phyloP scores from a whole-genome alignment of 441 rosid species.

The Erodium texanum region DNA sequence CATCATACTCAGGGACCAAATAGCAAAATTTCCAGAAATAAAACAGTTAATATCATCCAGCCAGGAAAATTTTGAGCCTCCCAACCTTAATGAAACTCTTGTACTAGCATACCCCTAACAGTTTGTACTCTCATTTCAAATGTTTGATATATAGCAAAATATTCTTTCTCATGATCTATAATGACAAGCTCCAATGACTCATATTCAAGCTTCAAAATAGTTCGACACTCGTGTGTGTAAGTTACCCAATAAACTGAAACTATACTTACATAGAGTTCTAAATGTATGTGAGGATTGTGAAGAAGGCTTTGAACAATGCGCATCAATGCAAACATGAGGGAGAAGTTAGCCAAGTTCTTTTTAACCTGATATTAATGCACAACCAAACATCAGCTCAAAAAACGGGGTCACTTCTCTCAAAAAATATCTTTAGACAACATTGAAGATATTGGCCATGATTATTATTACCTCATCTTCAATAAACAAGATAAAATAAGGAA shows the following conservation, averaged over 20 bases:
- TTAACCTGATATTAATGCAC: neutral
- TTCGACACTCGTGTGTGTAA: too few species aligned
- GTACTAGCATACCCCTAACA: too few species aligned
- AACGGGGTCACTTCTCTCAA: neutral
- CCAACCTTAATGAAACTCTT: too few species aligned
- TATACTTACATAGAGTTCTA: constrained; percentile 86
- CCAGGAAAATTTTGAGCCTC: too few species aligned
- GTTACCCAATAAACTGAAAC: constrained; percentile 10
- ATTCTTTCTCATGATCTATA: neutral
- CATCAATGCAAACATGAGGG: constrained; percentile 83
- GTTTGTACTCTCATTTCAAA: too few species aligned
- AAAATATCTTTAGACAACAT: neutral
- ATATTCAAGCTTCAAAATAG: neutral
- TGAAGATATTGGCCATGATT: constrained; percentile 8
- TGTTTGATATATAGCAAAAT: too few species aligned
- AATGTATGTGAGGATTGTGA: constrained; percentile 74
- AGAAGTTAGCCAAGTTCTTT: constrained; percentile 41
- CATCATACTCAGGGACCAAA: too few species aligned
- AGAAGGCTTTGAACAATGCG: constrained; percentile 77
- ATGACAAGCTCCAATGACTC: neutral
- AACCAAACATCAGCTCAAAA: neutral
- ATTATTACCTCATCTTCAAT: constrained; percentile 78
- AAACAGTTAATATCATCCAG: too few species aligned
- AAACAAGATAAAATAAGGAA: constrained; percentile 88
- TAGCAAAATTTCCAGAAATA: too few species aligned